Evolutionary conservation across 2,329 filamentous ascomycete genomes (phyloP).

Genomic region (Fusarium devonianum): DNA sequence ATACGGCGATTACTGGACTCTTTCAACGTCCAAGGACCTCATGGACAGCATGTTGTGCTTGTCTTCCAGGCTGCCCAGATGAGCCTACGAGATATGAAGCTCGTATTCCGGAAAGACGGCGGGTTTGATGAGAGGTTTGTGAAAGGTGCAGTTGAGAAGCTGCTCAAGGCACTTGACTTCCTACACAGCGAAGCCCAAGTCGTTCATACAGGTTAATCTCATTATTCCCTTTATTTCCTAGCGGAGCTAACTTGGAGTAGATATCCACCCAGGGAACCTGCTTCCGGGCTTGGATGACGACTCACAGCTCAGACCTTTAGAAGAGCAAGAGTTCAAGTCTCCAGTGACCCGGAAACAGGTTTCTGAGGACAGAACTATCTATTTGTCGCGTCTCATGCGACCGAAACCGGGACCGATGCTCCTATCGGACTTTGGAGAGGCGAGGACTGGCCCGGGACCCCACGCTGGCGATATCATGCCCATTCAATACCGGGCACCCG

Average conservation of each 20-base stretch:
- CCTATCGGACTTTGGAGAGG: slow-evolving; percentile 43
- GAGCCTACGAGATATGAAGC: slow-evolving; percentile 45
- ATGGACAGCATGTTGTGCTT: slow-evolving; percentile 33
- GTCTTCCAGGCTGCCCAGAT: slow-evolving; percentile 41
- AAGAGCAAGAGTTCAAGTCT: slow-evolving; percentile 34
- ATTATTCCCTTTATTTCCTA: too few species aligned
- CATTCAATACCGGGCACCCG: slow-evolving; percentile 37
- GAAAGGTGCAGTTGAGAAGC: slow-evolving; percentile 40
- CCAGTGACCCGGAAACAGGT: slow-evolving; percentile 35
- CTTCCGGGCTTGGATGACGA: slow-evolving; percentile 35
- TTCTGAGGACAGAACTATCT: slow-evolving; percentile 31
- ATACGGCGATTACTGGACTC: slow-evolving; percentile 31
- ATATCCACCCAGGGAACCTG: slow-evolving; percentile 40
- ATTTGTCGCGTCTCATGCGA: slow-evolving; percentile 37
- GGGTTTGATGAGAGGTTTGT: slow-evolving; percentile 42
- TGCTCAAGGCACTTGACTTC: slow-evolving; percentile 47
- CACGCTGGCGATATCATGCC: slow-evolving; percentile 44
- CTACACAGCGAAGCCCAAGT: slow-evolving; percentile 44
- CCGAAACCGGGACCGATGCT: slow-evolving; percentile 39
- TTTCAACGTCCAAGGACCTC: slow-evolving; percentile 29
- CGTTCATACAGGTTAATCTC: slow-evolving; percentile 44
- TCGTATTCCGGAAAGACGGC: slow-evolving; percentile 34
- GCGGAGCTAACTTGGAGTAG: slow-evolving; percentile 17
- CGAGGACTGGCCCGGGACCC: slow-evolving; percentile 36
- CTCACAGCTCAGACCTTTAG: slow-evolving; percentile 30